A percentile compares a stretch with the other conserved stretches of the same genome.
Conservation (phyloP, 495 filamentous ascomycete genomes). For the Pseudotulostoma volvatum region DNA sequence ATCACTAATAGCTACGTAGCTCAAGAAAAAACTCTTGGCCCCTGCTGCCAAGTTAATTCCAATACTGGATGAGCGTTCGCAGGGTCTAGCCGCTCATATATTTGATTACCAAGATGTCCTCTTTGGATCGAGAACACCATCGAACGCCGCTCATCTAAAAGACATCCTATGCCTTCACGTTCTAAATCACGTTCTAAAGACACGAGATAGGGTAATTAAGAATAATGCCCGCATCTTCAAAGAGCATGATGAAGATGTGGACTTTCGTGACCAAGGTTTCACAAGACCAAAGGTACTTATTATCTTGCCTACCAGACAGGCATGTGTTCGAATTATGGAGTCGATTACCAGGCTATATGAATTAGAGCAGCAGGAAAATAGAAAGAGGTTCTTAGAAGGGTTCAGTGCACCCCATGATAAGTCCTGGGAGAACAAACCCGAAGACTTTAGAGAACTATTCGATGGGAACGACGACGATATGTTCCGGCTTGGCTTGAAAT, state of each 20-base stretch:
- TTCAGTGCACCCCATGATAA: conserved; percentile 51
- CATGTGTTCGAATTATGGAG: conserved; percentile 62
- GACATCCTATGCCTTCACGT: conserved; percentile 66
- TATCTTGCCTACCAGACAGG: conserved; percentile 70
- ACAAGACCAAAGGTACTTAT: conserved; percentile 86
- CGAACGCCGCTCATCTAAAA: conserved; percentile 48
- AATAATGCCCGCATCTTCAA: conserved; percentile 66
- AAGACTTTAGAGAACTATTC: conserved; percentile 82
- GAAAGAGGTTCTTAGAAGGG: conserved; percentile 72
- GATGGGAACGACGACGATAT: conserved; percentile 90
- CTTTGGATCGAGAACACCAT: conserved; percentile 50
- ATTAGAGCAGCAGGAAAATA: conserved; percentile 87
- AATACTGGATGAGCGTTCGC: conserved; percentile 16
- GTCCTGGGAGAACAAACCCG: conserved; percentile 54
- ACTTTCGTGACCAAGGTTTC: conserved; percentile 87
- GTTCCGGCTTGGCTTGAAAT: conserved; percentile 85
- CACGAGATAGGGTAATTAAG: conserved; percentile 78
- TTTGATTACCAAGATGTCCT: conserved; percentile 71
- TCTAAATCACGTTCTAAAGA: conserved; percentile 86
- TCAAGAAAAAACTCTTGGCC: conserved; percentile 30
- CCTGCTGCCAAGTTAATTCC: conserved; percentile 20
- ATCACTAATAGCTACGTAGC: conserved; percentile 10
- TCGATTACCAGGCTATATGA: conserved; percentile 53
- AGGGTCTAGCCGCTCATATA: conserved; percentile 26
- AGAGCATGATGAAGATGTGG: conserved; percentile 45